Evolutionary conservation across 116 monocot species (phyloP).

Genomic region (Posidonia oceanica): DNA sequence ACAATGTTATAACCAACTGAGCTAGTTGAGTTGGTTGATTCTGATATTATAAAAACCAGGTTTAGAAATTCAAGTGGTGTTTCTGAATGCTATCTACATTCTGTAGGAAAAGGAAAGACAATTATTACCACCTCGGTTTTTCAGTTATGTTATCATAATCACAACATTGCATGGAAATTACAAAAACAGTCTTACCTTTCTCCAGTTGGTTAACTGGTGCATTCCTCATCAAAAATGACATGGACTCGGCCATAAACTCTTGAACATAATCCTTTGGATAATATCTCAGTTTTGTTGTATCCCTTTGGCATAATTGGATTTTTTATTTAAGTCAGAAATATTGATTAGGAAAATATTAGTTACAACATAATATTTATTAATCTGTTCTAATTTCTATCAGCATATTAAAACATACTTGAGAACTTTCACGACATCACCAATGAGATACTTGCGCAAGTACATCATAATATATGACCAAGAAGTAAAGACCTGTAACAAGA

Average conservation of each 20-base stretch:
- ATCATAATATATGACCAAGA: conserved; percentile 73
- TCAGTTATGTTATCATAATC: not conserved
- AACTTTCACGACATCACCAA: conserved; percentile 45
- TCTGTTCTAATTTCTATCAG: not conserved
- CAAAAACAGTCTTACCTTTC: conserved; percentile 32
- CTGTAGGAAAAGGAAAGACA: not conserved
- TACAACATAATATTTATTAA: not conserved
- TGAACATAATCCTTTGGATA: conserved; percentile 69
- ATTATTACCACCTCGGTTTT: not conserved
- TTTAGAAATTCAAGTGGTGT: not conserved
- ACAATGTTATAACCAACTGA: too few relatives aligned
- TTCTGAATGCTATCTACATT: too few relatives aligned
- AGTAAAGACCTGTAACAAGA: conserved; percentile 68
- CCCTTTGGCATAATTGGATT: conserved; percentile 22
- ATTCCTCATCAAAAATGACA: conserved; percentile 84
- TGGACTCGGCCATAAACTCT: conserved; percentile 79
- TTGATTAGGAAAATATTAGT: not conserved
- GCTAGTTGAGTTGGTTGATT: too few relatives aligned
- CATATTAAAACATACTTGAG: conserved; percentile 43
- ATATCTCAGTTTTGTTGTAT: conserved; percentile 49
- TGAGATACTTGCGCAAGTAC: conserved; percentile 79
- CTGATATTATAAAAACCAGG: not conserved
- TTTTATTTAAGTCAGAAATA: conserved; percentile 1
- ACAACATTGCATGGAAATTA: not conserved
- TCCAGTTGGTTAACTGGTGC: conserved; percentile 43